phyloP scores from a whole-genome alignment of 1,284 basidiomycete species.

The Amylostereum areolatum region DNA sequence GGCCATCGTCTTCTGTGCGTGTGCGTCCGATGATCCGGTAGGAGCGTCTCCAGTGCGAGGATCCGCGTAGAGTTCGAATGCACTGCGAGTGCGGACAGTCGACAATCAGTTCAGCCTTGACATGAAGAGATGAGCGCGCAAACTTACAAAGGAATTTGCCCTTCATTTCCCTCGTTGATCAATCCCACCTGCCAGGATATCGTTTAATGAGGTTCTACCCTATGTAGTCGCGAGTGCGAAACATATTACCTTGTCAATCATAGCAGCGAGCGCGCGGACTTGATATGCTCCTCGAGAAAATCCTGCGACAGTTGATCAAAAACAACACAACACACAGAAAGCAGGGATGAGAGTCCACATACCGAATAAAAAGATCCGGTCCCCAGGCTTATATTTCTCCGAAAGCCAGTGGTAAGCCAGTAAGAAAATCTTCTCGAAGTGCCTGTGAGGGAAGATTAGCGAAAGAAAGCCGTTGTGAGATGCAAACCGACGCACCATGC shows the following conservation, averaged over 20 bases:
- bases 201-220: background rate
- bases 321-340: background rate
- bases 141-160: constrained; percentile 31
- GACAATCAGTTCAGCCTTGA: background rate
- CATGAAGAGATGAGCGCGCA: background rate
- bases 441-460: background rate
- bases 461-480: background rate
- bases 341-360: background rate
- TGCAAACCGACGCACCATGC: background rate
- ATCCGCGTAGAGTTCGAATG: constrained; percentile 30
- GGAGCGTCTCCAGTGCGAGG: constrained; percentile 1
- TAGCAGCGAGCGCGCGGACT: constrained; percentile 4
- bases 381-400: constrained; percentile 4
- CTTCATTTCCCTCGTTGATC: constrained; percentile 24
- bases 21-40: background rate
- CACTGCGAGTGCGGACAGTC: constrained; percentile 19
- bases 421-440: constrained; percentile 3
- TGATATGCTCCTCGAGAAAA: constrained; percentile 9
- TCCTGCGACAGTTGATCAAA: background rate
- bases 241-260: constrained; percentile 1
- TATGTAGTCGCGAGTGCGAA: background rate
- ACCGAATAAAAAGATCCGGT: constrained; percentile 8
- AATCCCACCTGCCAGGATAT: constrained; percentile 23
- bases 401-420: constrained; percentile 8
- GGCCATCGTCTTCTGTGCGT: constrained; percentile 4